Base-by-base conservation (phyloP, 257 asterid genomes). In the Lavandula angustifolia region DNA sequence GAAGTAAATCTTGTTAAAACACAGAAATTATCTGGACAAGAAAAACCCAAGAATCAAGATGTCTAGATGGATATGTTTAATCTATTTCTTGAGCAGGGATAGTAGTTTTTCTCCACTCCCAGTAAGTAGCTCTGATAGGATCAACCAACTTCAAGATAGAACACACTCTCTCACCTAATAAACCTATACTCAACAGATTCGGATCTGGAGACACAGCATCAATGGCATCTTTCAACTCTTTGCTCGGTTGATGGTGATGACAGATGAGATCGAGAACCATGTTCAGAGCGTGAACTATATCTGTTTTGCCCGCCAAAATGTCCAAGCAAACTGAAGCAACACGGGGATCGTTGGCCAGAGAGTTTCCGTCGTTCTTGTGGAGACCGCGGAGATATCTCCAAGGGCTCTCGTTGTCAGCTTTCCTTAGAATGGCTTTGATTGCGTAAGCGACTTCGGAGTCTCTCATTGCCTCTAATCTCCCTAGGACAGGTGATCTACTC, bases 331-430 rank as follows among this genome's bases (percentile, higher is more conserved):
- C 84, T 11, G 92, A 87, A 48, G 80, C 81, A 35, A 87, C 85
- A 46, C 78, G 76, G 58, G 97, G 94, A 63, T 90, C 88, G n/a
- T 75, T 54, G 43, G 69, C 73, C 29, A 85, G 75, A 41, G 83
- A 82, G 35, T 67, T 70, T 22, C 68, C 12, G 22, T 84, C 81
- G 44, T 86, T 80, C 66, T 74, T 81, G 83, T 78, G 71, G 4
- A 90, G 86, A n/a, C 97, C 97, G 0, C 95, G 92, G 16, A 94
- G 94, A 75, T 94, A 94, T 75, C 97, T 86, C 99, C 97, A 94
- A 3, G 97, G 86, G 52, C 99, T 85, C 71, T 87, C 99, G 17
- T 90, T 94, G 65, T 78, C 97, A 1, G 99, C 95, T 60, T 79
- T 74, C 34, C 81, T 67, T 49, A 78, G 57, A 54, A 94, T 90